Base-by-base conservation (phyloP, 179 eudicot species). In the Pouteria campechiana region DNA sequence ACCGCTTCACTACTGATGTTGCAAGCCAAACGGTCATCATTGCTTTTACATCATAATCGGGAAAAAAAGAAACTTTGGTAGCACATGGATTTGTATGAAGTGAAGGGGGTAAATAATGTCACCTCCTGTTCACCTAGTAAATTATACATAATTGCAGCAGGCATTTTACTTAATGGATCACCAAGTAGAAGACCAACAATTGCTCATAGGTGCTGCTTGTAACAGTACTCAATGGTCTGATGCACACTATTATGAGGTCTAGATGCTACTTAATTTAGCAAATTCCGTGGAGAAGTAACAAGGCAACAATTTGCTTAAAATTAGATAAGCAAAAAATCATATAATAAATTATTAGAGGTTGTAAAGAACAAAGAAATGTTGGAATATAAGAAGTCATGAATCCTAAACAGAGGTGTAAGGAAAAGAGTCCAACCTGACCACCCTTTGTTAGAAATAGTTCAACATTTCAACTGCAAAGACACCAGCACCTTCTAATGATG, bases 231-330 rank as follows among this genome's bases (percentile, higher is more conserved):
- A 32, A 89, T 89, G n/a, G 95, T 81, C 41, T 89, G 97, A 63
- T 89, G 97, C 39, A 95, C 97, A 45, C 90, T 89, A 35, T 89
- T 89, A 58, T 89, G 97, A 52, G 97, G 93, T 54, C 97, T 74
- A 16, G 97, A 95, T 41, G 97, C 97, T 50, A 89, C 95, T 74
- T 89, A 95, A 68, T 89, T 89, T 37, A 89, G 68, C 53, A 89
- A 57, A 73, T 85, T 73, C 95, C 85, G 74, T 27, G 2, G 34
- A 16, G 42, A 65, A 47, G 46, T n/a, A 18, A 43, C 45, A n/a
- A 22, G 32, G 31, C 24, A 9, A 8, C 17, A 30, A 39, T 7
- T 23, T 18, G 15, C 12, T 5, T 4, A 3, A 14, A 6, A 14
- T 37, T 28, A 20, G 0, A 46, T 19, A 14, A 22, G 12, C 11